A percentile compares a stretch with the other conserved stretches of the same genome.
These are phyloP conservation scores for Hawksworthiomyces lignivorus DNA, from an alignment of 2,329 filamentous ascomycete genomes.

Conservation along the genomic window DNA sequence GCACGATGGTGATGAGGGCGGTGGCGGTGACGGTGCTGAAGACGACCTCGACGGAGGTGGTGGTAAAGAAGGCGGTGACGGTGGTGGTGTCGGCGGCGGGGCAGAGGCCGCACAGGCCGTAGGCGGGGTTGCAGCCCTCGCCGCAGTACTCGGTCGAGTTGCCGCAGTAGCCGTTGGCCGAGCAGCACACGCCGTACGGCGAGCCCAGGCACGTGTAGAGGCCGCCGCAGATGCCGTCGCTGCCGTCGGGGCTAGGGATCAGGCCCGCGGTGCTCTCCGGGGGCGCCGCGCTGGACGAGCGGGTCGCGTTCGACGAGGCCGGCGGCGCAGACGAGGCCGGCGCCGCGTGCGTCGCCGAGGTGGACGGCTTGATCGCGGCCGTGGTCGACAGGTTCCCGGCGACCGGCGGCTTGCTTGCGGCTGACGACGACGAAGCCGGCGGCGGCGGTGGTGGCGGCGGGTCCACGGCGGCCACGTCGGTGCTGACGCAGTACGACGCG, in stretches of 20 bases:
- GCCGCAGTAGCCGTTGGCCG: constrained; percentile 13
- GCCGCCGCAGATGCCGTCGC: constrained; percentile 14
- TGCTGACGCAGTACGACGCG: constrained; percentile 8
- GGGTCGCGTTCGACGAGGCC: too few species aligned
- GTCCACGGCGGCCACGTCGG: background rate
- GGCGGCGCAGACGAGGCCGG: constrained; percentile 82
- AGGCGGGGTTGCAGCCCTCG: constrained; percentile 13
- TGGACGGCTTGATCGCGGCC: constrained; percentile 44
- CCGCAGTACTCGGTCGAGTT: constrained; percentile 12
- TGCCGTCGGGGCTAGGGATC: constrained; percentile 8
- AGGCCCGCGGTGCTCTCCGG: background rate
- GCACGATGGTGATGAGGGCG: background rate
- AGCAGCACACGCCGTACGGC: constrained; percentile 14
- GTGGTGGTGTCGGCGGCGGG: background rate
- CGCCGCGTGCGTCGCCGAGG: constrained; percentile 84
- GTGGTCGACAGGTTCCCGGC: background rate
- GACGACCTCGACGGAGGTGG: background rate
- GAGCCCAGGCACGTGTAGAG: constrained; percentile 11
- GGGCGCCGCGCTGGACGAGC: constrained; percentile 40
- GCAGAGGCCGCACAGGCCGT: constrained; percentile 10
- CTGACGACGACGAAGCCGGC: background rate
- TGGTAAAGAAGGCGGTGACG: background rate
- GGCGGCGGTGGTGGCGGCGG: too few species aligned
- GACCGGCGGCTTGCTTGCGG: too few species aligned
- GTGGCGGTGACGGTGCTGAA: background rate